Conservation (phyloP, 805 yeast species). For the Kazachstania bromeliacearum region DNA sequence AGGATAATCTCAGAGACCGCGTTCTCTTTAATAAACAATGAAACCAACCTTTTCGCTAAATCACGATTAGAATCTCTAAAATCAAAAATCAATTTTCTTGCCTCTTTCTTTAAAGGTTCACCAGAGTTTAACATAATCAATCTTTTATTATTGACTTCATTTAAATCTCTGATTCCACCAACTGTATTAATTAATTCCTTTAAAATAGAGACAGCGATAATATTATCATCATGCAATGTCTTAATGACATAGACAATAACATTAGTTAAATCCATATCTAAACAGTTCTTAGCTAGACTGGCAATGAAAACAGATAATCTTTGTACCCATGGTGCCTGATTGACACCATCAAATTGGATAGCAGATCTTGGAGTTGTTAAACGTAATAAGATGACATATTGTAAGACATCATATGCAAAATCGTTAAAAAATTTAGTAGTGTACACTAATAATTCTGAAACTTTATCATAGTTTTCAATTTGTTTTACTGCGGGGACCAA, state of each 20-base stretch:
- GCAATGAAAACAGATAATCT: conserved; percentile 75
- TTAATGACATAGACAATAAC: conserved; percentile 51
- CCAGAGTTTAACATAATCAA: conserved; percentile 60
- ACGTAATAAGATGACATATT: conserved; percentile 62
- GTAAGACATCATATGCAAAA: conserved; percentile 79
- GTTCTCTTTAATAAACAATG: conserved; percentile 35
- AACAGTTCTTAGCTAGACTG: conserved; percentile 48
- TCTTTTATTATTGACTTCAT: conserved; percentile 59
- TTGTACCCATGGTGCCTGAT: conserved; percentile 77
- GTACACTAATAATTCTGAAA: conserved; percentile 67
- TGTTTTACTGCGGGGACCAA: conserved; percentile 64
- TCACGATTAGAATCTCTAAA: conserved; percentile 38
- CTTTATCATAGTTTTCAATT: conserved; percentile 85
- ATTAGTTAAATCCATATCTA: conserved; percentile 49
- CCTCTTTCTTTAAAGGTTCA: conserved; percentile 42
- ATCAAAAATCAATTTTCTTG: conserved; percentile 45
- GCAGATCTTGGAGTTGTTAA: conserved; percentile 59
- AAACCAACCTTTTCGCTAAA: conserved; percentile 44
- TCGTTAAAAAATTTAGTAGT: conserved; percentile 66
- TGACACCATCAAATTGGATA: conserved; percentile 69
- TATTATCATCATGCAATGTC: conserved; percentile 50
- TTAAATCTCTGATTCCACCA: conserved; percentile 69
- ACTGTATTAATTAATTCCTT: conserved; percentile 58
- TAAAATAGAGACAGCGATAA: conserved; percentile 52
- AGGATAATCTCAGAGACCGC: conserved; percentile 57